phyloP scores from a whole-genome alignment of 371 early-diverging fungal genomes.

The Chytridium lagenaria region DNA sequence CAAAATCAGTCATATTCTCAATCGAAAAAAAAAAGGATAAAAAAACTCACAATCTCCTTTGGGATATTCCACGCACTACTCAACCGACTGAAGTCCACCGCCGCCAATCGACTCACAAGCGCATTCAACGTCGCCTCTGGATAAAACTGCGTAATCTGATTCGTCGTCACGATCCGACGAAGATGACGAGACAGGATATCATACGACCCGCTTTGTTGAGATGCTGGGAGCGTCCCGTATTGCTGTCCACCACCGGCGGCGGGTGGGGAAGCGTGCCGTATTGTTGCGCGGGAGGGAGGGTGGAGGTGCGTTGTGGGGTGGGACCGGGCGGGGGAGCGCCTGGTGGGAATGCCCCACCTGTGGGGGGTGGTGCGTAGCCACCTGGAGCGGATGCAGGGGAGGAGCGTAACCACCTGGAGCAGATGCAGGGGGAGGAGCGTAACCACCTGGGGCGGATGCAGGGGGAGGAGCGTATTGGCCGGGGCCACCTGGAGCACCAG shows the following conservation, averaged over 20 bases:
- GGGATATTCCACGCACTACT: background rate
- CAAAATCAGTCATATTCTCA: background rate
- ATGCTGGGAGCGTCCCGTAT: background rate
- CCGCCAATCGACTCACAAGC: background rate
- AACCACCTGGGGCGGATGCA: background rate
- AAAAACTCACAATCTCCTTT: slow-evolving; percentile 13
- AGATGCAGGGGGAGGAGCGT: slow-evolving; percentile 3
- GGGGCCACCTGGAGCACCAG: background rate
- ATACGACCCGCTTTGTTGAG: background rate
- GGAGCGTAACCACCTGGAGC: background rate
- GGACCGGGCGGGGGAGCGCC: background rate
- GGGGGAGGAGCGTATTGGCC: slow-evolving; percentile 1
- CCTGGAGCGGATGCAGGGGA: background rate
- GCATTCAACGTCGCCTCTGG: background rate
- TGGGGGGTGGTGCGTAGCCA: background rate
- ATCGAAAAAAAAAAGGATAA: background rate
- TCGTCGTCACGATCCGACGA: background rate
- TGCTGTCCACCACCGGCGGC: background rate
- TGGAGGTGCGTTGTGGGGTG: background rate
- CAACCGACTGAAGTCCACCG: background rate
- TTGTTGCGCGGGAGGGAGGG: background rate
- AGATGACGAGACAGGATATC: slow-evolving; percentile 12
- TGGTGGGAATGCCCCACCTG: background rate
- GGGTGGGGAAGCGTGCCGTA: slow-evolving; percentile 1
- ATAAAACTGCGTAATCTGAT: background rate